These are phyloP conservation scores for Claviceps quebecensis DNA, from an alignment of 2,329 filamentous ascomycete species.

Conservation along the genomic window DNA sequence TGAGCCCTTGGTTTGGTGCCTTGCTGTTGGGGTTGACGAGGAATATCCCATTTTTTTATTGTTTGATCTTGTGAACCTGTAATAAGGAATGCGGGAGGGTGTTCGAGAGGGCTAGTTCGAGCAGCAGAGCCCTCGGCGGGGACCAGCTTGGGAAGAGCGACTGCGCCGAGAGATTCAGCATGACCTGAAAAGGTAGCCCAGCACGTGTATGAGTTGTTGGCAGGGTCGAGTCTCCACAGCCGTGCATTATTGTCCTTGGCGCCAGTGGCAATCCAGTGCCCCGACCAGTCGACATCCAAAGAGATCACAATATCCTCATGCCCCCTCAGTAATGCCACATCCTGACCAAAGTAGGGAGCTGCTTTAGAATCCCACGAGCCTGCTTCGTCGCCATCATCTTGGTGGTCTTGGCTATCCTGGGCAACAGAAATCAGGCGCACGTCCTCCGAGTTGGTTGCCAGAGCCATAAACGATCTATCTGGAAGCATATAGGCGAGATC, in stretches of 20 bases:
- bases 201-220: constrained; percentile 61
- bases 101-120: constrained; percentile 56
- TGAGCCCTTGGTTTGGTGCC: constrained; percentile 44
- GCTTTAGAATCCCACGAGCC: constrained; percentile 8
- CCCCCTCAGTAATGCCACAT: constrained; percentile 72
- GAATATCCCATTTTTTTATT: constrained; percentile 84
- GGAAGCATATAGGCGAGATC: constrained; percentile 77
- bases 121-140: constrained; percentile 58
- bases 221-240: constrained; percentile 74
- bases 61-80: constrained; percentile 94
- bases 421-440: constrained; percentile 70
- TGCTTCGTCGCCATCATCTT: constrained; percentile 11
- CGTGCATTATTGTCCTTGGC: constrained; percentile 93
- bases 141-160: constrained; percentile 60
- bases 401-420: constrained; percentile 18
- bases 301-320: constrained; percentile 95
- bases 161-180: constrained; percentile 83
- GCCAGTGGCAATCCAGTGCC: constrained; percentile 89
- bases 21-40: constrained; percentile 33
- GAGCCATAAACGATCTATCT: constrained; percentile 66
- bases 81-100: constrained; percentile 72
- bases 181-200: constrained; percentile 78
- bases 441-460: constrained; percentile 92
- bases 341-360: constrained; percentile 68
- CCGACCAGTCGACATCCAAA: constrained; percentile 90